Percentiles rank a stretch among this genome's conserved stretches.
Conservation (phyloP, 2,329 filamentous ascomycete genomes). For the Calcarisporium arbuscula region DNA sequence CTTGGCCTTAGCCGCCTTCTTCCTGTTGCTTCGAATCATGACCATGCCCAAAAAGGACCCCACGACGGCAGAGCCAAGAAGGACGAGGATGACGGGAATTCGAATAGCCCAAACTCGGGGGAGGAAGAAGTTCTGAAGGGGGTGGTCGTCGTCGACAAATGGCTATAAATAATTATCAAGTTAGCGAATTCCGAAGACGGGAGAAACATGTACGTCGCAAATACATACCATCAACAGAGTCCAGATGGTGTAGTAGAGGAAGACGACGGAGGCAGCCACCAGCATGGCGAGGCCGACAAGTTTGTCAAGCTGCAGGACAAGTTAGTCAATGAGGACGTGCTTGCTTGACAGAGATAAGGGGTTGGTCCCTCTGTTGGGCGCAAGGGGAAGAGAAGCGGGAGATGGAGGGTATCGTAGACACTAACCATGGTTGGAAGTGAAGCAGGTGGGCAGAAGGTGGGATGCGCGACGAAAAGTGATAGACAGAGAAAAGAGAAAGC, state of each 20-base stretch:
- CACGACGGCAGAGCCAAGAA: constrained; percentile 87
- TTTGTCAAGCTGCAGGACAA: constrained; percentile 71
- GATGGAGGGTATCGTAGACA: too few species aligned
- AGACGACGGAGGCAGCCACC: constrained; percentile 57
- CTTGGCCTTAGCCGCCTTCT: constrained; percentile 93
- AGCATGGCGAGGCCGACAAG: constrained; percentile 63
- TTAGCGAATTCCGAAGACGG: background rate
- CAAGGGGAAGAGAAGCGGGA: too few species aligned
- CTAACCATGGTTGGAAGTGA: background rate
- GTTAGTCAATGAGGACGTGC: too few species aligned
- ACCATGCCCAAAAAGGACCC: constrained; percentile 93
- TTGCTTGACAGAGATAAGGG: too few species aligned
- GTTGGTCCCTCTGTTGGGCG: too few species aligned
- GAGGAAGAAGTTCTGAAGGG: constrained; percentile 90
- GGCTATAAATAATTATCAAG: constrained; percentile 51
- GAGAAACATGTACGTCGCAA: too few species aligned
- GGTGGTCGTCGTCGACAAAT: constrained; percentile 92
- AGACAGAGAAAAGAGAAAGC: too few species aligned
- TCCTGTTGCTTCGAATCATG: constrained; percentile 98
- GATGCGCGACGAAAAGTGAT: too few species aligned
- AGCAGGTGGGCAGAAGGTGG: too few species aligned
- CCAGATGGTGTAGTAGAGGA: constrained; percentile 93
- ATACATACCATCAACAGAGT: constrained; percentile 89
- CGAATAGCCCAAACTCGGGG: constrained; percentile 98
- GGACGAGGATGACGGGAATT: constrained; percentile 92